phyloP scores from a whole-genome alignment of 2,329 filamentous ascomycete genomes.

The Sarocladium brachiariae region DNA sequence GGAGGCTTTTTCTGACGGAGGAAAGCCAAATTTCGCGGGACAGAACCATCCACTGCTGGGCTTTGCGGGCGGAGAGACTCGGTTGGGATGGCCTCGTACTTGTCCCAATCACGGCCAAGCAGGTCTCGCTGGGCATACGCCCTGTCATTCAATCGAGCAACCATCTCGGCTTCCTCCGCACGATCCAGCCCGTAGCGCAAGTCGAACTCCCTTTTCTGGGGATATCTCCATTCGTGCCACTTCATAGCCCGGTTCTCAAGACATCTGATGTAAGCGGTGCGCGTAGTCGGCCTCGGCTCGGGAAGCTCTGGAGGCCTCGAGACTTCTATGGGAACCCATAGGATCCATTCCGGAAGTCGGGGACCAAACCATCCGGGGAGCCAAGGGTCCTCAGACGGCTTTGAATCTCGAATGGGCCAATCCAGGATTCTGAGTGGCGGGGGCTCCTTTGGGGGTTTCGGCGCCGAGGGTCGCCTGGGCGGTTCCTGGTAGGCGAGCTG shows the following conservation, averaged over 20 bases:
- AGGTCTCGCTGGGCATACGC: constrained; percentile 1
- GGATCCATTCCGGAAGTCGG: background rate
- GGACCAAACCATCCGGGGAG: constrained; percentile 1
- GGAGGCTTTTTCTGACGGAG: background rate
- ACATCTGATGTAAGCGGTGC: constrained; percentile 1
- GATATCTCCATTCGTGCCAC: constrained; percentile 1
- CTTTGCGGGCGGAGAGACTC: background rate
- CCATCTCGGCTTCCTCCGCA: constrained; percentile 5
- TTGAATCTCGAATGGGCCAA: constrained; percentile 2
- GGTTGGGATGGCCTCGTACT: background rate
- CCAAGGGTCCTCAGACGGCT: background rate
- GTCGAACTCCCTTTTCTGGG: background rate
- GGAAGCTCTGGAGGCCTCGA: background rate
- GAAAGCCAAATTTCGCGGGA: background rate
- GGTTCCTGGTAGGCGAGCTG: background rate
- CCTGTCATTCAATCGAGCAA: background rate
- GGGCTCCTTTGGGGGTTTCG: constrained; percentile 2
- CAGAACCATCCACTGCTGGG: background rate
- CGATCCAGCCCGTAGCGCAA: background rate
- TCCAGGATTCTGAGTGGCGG: background rate
- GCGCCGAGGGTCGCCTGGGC: background rate
- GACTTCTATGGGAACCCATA: constrained; percentile 4
- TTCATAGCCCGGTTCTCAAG: background rate
- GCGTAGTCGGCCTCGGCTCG: background rate
- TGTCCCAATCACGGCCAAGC: constrained; percentile 2